Base-by-base conservation (phyloP, 2,329 filamentous ascomycete species). In the Shiraia bambusicola region DNA sequence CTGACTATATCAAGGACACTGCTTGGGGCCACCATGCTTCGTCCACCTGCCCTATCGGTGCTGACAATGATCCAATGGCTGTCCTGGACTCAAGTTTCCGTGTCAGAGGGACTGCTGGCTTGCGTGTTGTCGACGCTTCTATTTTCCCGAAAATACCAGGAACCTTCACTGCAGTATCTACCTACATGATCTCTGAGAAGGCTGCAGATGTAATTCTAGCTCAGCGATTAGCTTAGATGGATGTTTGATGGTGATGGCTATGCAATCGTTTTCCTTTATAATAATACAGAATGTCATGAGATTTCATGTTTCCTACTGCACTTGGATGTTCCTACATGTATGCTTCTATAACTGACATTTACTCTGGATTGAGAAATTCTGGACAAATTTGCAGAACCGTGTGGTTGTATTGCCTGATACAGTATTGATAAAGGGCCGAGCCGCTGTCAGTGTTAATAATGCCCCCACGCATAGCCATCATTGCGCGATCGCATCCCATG, bases 181-280 rank as follows among this genome's bases (percentile, higher is more conserved):
- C 75, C 0, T 81, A 80, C 49, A 79, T 84, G 61, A 70, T 79
- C 10, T 73, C 72, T 1, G 80, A 84, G 71, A 84, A 84, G 70
- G 81, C 81, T 0, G 78, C 79, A 2, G 79, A 83, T 63, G 75
- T 75, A 11, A 83, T 84, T 74, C 37, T 67, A 8, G 40, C 46
- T 25, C 41, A 49, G 28, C 36, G 52, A 12, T 14, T 36, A 13
- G 29, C 36, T 41, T 40, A 32, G 30, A 11, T 17, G 17, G 1
- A 2, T 13, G 25, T 27, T 7, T 35, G 14, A 22, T 22, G 19
- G 19, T 8, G 8, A 22, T 8, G 19, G 8, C 19, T 22, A 22
- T 22, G 19, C 19, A 22, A 22, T 8, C 8, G 4, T 22, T 22
- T 22, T 22, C 19, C 19, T 22, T 22, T 8, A 8, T 22, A 22